Evolutionary conservation across 257 asterid genomes (phyloP), one percentile per base, ranked within the genome.

Genomic region (Forsythia suspensa): DNA sequence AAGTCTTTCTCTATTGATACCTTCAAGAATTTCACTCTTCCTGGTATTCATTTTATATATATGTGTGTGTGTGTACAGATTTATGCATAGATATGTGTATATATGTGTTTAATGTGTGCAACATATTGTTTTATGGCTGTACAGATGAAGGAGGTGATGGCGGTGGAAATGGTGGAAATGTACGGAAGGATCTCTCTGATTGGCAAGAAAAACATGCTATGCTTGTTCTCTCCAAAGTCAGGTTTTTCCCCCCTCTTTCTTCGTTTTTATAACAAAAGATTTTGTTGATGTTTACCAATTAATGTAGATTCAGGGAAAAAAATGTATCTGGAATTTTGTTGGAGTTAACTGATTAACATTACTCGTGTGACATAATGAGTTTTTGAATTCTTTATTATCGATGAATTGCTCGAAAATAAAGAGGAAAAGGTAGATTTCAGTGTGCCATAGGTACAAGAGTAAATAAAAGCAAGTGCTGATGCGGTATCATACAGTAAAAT

Each of bases 131-230:
- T 65, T 46, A 78, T 77, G 51, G 73, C 55, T 74, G 80, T 51
- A 40, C 80, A 85, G 94, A 85, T 76, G 96, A 85, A 42, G 92
- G 41, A 82, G 88, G 70, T 66, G 75, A 74, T 71, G 52, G 48
- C 67, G 87, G 72, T 81, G 87, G 82, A 40, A 68, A 79, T 63
- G 78, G 82, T 0, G 90, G 91, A 40, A 85, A 81, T 79, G 79
- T 88, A 63, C 81, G 84, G 69, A 76, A 76, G 71, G 99, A 95
- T 90, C 96, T 95, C 16, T 92, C 97, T 44, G 93, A 91, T 24
- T 92, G 98, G 98, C 97, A 91, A 87, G 92, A 95, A 76, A 89
- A 80, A 39, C 99, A 95, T 77, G 99, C 97, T 44, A 81, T 87
- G 90, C 94, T 92, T 79, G 83, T 88, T 76, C 97, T 95, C 40